Conservation (phyloP, 495 filamentous ascomycete genomes). For the Neurospora sp. region DNA sequence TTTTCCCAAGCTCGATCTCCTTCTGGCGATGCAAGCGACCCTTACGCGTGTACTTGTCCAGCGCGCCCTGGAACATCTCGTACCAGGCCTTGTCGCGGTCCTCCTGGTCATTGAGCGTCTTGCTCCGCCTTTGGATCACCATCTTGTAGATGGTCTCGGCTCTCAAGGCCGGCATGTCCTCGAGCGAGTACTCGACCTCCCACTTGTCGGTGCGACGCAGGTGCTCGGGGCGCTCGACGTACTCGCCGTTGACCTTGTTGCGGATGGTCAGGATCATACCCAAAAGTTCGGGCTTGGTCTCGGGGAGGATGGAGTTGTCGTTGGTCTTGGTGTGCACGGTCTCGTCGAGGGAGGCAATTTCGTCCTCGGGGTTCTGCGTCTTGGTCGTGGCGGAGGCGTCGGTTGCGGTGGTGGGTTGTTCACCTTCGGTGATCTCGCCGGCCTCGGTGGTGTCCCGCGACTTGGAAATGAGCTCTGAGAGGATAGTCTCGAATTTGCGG, state of each 20-base stretch:
- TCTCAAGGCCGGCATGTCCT: constrained; percentile 35
- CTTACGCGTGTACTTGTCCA: constrained; percentile 13
- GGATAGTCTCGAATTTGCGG: constrained; percentile 28
- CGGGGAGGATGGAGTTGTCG: constrained; percentile 1
- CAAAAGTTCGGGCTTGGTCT: constrained; percentile 32
- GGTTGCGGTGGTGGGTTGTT: no score
- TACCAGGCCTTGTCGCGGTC: constrained; percentile 31
- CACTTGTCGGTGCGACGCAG: constrained; percentile 49
- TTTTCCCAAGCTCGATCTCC: constrained; percentile 10
- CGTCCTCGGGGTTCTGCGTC: background rate
- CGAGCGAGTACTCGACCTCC: constrained; percentile 65
- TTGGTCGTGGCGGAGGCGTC: background rate
- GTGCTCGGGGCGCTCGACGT: constrained; percentile 48
- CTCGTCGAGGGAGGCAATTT: background rate
- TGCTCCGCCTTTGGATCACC: constrained; percentile 41
- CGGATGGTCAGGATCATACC: constrained; percentile 59
- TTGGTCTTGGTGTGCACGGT: constrained; percentile 5
- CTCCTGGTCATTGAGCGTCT: constrained; percentile 19
- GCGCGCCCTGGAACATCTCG: constrained; percentile 24
- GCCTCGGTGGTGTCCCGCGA: background rate
- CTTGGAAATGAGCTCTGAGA: constrained; percentile 26
- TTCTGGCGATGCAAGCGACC: constrained; percentile 19
- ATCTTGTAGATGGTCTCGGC: constrained; percentile 40
- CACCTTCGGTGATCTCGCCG: background rate
- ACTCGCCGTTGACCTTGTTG: constrained; percentile 60